Evolutionary conservation across 495 filamentous ascomycete species (phyloP), one percentile per base, ranked within the genome.

Genomic region (Aspergillus hancockii): DNA sequence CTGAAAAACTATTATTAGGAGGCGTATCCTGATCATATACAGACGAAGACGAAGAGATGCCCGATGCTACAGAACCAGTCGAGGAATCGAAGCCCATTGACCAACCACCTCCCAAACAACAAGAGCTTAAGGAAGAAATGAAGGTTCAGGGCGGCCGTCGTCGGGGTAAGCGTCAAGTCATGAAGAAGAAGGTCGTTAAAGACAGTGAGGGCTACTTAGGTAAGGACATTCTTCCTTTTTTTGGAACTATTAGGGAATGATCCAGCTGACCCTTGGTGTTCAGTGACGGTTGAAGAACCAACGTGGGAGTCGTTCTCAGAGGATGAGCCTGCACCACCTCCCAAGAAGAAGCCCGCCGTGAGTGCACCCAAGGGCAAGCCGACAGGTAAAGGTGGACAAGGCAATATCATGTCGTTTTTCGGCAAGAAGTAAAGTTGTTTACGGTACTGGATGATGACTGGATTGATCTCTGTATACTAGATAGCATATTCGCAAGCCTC

Each of bases 251-350:
- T 4, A 18, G 19, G 25, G 46, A n/a, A 18, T 52, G 2, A 52
- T 25, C 18, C 45, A 70, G 52, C 69, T 56, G 64, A 62, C 63
- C 65, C 59, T 57, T 64, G 60, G 31, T 31, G 52, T 30, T n/a
- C 65, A 96, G 94, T 98, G 18, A 98, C 94, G 13, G 88, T 87
- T 62, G 89, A 93, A 66, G 93, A 97, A 67, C 77, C 84, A 1
- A 86, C 81, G 1, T 98, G 94, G 94, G 94, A 98, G 71, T 96
- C 91, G 6, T 98, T 95, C 78, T 96, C 92, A 3, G 90, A 93
- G 63, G 92, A 95, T 66, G 94, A 97, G 61, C 90, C 93, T 51
- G 79, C 81, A 43, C 79, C 81, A 10, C 73, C 75, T 18, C 75
- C 78, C 41, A 84, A 88, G 63, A 89, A 88, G 70, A 79, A 83